Base-by-base conservation (phyloP, 495 filamentous ascomycete genomes). In the Extremus antarcticus region DNA sequence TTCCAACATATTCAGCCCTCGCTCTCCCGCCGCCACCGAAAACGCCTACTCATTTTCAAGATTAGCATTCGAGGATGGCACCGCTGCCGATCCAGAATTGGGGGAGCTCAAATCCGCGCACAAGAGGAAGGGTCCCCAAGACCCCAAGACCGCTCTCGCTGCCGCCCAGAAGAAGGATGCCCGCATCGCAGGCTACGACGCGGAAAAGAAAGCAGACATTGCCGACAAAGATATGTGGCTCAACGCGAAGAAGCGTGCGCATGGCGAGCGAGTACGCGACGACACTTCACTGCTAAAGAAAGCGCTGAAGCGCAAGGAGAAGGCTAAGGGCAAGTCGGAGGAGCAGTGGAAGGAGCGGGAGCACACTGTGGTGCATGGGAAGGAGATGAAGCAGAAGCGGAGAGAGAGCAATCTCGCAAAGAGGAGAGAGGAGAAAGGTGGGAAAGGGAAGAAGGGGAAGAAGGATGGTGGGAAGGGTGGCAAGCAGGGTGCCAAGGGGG, bases 171-270 rank as follows among this genome's bases (percentile, higher is more conserved):
- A 79, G 70, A 86, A 74, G 78, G 77, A 85, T 69, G 68, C 81
- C 54, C 74, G 88, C 40, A 63, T 96, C 35, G 77, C 76, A 25
- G 75, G 70, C 25, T 78, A 95, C 69, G 81, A 87, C 57, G 79
- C 82, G 2, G 77, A 81, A 57, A 91, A 95, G 71, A 85, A 82
- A 40, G 84, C 81, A 47, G 85, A 92, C 51, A 79, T 97, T 20
- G 80, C 87, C 56, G 89, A 96, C 70, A 96, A 96, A 72, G 91
- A 98, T 64, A 69, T 81, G 48, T 98, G 92, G 92, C 75, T 94
- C 54, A 91, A 90, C 49, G 92, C 91, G 7, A 81, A 88, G 69
- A 87, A 90, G 68, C 83, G 86, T 23, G 88, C 86, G 2, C 86
- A 91, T 59, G 77, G 92, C 24, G 90, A 95, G 66, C 88, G 89